Evolutionary conservation across 371 early-diverging fungal species (phyloP).

Genomic region (Apophysomyces variabilis): DNA sequence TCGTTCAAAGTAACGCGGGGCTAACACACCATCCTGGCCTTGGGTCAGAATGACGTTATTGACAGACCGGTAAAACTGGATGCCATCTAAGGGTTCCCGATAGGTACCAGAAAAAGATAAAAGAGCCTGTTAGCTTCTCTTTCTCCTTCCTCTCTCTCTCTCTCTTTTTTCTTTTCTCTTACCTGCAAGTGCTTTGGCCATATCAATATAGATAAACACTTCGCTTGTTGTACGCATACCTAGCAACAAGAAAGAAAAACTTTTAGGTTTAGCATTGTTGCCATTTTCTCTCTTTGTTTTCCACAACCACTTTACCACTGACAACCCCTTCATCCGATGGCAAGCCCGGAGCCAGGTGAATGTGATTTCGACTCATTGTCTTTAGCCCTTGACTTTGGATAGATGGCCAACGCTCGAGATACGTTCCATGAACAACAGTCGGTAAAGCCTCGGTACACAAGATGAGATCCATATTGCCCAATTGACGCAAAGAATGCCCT

Average conservation of each 20-base stretch:
- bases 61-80: slow-evolving; percentile 72
- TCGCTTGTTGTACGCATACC: slow-evolving; percentile 70
- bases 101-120: not conserved
- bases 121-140: not conserved
- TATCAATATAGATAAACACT: slow-evolving; percentile 79
- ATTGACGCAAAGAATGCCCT: slow-evolving; percentile 72
- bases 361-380: slow-evolving; percentile 86
- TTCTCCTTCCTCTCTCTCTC: not conserved
- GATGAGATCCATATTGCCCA: slow-evolving; percentile 57
- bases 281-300: not conserved
- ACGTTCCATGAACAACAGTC: slow-evolving; percentile 73
- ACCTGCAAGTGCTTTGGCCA: slow-evolving; percentile 68
- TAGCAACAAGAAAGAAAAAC: slow-evolving; percentile 15
- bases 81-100: slow-evolving; percentile 56
- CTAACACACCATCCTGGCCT: slow-evolving; percentile 69
- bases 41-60: slow-evolving; percentile 83
- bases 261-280: not conserved
- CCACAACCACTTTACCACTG: slow-evolving; percentile 41
- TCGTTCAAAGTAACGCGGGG: slow-evolving; percentile 65
- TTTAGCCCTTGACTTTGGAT: slow-evolving; percentile 72
- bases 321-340: slow-evolving; percentile 71
- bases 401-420: slow-evolving; percentile 51
- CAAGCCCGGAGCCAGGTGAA: slow-evolving; percentile 83
- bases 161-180: not conserved
- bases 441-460: slow-evolving; percentile 8